Percentiles rank a stretch among this genome's conserved stretches.
Conservation (phyloP, 352 stramenopile species). For the Detonula confervacea region DNA sequence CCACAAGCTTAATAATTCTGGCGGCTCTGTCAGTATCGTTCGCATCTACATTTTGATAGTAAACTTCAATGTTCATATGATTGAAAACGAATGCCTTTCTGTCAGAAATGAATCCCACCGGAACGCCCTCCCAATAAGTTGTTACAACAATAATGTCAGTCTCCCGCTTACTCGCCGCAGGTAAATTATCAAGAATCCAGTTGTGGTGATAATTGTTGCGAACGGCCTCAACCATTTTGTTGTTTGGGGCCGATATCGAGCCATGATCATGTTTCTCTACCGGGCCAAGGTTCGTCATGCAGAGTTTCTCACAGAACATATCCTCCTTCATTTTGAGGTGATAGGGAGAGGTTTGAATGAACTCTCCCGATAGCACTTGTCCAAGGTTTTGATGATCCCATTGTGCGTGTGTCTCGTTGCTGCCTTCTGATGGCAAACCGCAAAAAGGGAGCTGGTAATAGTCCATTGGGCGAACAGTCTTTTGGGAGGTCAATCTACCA, state of each 20-base stretch:
- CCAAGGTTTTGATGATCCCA: constrained; percentile 93
- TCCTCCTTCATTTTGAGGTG: constrained; percentile 93
- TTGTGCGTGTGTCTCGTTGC: constrained; percentile 71
- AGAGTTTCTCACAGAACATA: constrained; percentile 89
- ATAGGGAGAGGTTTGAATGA: constrained; percentile 99
- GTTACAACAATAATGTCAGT: constrained; percentile 75
- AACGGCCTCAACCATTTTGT: constrained; percentile 93
- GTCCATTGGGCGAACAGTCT: constrained; percentile 96
- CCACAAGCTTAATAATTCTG: too few relatives aligned
- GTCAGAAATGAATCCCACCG: constrained; percentile 87
- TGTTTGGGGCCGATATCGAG: constrained; percentile 66
- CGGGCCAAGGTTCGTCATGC: constrained; percentile 80
- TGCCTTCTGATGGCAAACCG: constrained; percentile 69
- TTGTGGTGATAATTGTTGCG: constrained; percentile 98
- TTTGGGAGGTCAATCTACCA: constrained; percentile 87
- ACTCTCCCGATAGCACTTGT: constrained; percentile 98
- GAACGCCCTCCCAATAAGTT: constrained; percentile 88
- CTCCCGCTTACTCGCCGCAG: constrained; percentile 88
- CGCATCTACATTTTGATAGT: constrained; percentile 94
- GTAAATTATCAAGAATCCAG: constrained; percentile 99
- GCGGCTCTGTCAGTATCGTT: constrained; percentile 85
- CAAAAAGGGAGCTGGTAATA: constrained; percentile 99
- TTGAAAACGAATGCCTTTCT: constrained; percentile 97
- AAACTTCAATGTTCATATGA: constrained; percentile 98
- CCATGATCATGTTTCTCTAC: constrained; percentile 66